These are phyloP conservation scores for Calocera cornea DNA, from an alignment of 768 basidiomycete genomes.

Conservation along the genomic window DNA sequence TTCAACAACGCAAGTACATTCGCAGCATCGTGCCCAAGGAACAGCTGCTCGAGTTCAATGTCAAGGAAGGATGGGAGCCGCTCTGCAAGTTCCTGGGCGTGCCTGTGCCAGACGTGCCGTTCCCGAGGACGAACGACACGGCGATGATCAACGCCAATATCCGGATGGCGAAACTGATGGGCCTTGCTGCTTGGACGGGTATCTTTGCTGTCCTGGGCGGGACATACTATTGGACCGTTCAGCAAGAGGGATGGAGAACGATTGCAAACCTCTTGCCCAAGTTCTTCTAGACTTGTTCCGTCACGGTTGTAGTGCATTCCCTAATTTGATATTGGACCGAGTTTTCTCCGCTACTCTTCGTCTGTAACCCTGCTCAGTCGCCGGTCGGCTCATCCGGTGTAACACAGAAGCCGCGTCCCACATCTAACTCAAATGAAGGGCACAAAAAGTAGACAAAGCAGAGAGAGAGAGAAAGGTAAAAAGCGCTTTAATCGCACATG, in stretches of 20 bases:
- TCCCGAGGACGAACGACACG: not conserved
- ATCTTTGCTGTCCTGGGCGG: not conserved
- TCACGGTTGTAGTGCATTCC: not conserved
- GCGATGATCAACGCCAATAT: not conserved
- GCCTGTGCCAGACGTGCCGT: not conserved
- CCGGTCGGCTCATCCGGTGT: too few species aligned
- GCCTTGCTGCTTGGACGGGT: not conserved
- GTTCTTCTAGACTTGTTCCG: not conserved
- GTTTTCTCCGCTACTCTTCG: not conserved
- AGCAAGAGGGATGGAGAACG: not conserved
- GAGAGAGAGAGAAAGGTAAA: too few species aligned
- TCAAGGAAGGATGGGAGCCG: slow-evolving; percentile 6
- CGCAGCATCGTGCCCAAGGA: not conserved
- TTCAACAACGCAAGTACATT: not conserved
- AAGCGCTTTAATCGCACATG: too few species aligned
- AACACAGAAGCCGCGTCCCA: too few species aligned
- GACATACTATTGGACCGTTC: not conserved
- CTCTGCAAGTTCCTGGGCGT: slow-evolving; percentile 6
- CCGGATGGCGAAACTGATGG: not conserved
- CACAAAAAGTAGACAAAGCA: too few species aligned
- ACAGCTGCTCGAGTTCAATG: slow-evolving; percentile 5
- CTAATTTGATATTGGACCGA: not conserved
- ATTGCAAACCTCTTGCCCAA: not conserved
- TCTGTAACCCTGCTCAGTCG: too few species aligned
- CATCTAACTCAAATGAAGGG: too few species aligned